Evolutionary conservation across 345 rosid genomes (phyloP).

Genomic region (Dipteronia sinensis): DNA sequence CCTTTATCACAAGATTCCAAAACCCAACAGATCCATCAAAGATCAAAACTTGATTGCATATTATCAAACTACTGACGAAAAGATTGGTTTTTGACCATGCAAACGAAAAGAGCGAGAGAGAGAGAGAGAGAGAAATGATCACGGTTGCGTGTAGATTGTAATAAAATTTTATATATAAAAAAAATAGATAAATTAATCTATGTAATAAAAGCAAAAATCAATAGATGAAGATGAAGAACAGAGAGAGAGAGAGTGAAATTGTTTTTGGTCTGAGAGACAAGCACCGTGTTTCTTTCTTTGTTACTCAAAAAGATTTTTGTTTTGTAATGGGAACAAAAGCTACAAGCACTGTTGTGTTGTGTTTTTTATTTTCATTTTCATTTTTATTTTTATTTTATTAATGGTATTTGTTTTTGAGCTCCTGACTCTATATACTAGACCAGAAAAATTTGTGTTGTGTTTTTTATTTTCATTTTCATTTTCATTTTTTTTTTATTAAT

Average conservation of each 20-base stretch:
- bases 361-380: background rate
- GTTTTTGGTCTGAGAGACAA: conserved; percentile 15
- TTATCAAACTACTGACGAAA: conserved; percentile 1
- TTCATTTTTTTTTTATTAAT: too few species aligned
- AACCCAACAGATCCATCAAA: conserved; percentile 44
- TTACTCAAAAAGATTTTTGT: conserved; percentile 6
- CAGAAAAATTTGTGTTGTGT: background rate
- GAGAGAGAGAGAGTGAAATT: conserved; percentile 1
- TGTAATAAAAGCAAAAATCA: background rate
- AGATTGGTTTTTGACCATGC: conserved; percentile 11
- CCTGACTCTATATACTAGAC: too few species aligned
- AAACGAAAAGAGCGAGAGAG: background rate
- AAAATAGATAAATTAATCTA: background rate
- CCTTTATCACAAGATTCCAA: conserved; percentile 39
- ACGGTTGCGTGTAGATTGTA: background rate
- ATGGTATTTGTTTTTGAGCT: too few species aligned
- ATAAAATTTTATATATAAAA: background rate
- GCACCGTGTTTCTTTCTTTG: conserved; percentile 14
- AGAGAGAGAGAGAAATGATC: background rate
- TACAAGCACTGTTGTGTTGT: background rate
- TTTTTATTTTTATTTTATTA: too few species aligned
- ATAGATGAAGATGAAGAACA: background rate
- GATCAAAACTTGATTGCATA: conserved; percentile 26
- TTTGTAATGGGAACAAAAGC: conserved; percentile 10
- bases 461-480: background rate